Evolutionary conservation across 768 basidiomycete genomes (phyloP), one percentile per base, ranked within the genome.

Genomic region (Tremella yokohamensis): DNA sequence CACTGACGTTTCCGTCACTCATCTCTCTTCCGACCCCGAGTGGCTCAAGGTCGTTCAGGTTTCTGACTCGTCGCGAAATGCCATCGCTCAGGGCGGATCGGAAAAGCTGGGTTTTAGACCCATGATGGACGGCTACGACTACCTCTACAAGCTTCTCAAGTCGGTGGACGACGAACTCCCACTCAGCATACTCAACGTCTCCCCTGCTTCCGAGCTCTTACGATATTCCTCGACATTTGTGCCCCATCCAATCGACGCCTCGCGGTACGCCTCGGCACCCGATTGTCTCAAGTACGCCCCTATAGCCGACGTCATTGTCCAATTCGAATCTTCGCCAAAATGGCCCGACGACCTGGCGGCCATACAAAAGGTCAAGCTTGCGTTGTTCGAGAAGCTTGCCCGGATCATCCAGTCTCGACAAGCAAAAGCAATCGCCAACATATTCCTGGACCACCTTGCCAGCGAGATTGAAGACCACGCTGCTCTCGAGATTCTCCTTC

Each of bases 331-430:
- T 61, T 94, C 91, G 0, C 85, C 87, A 0, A 83, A 84, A 61
- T 99, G 96, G 96, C 94, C 96, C 0, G 93, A 98, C 69, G 91
- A 98, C 63, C 81, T 98, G 3, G 82, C 80, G 16, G 91, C 92
- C 0, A 88, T 97, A 48, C 94, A 96, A 74, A 90, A 90, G 62
- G 86, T 91, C 76, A 98, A 98, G 75, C 79, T 94, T 1, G 94
- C 93, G 0, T 87, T 98, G 72, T 84, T 97, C 60, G 89, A 91
- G 70, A 83, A 84, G 40, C 80, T 97, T 7, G 90, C 87, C 1
- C 79, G 80, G 18, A 80, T 81, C 0, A 79, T 96, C 48, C 84
- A 84, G 82, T 73, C 76, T 9, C 69, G 79, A 0, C 77, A 82
- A 1, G 57, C 79, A 0, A 84, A 84, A 8, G 74, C 86, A 2